Conservation (phyloP, 441 rosid genomes). For the Omphalea diandra region DNA sequence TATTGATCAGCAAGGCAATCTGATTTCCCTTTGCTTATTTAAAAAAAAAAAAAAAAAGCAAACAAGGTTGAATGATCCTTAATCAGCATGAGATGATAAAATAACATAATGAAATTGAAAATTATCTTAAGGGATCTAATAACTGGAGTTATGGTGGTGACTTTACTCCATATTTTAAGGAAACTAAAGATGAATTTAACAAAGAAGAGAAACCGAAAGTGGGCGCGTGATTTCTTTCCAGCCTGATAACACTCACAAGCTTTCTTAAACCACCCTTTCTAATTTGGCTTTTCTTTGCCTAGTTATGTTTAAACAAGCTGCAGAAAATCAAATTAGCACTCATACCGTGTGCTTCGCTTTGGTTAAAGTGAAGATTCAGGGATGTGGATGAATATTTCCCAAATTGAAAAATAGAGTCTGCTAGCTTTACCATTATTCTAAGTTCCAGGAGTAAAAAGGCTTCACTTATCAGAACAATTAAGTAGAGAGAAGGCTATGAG, state of each 20-base stretch:
- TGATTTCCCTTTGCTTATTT: too few relatives aligned
- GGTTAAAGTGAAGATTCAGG: conserved; percentile 3
- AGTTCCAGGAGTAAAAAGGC: too few relatives aligned
- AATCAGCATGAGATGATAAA: too few relatives aligned
- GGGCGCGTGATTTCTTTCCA: conserved; percentile 18
- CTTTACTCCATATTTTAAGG: background rate
- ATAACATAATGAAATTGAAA: too few relatives aligned
- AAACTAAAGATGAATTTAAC: conserved; percentile 6
- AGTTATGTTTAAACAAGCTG: background rate
- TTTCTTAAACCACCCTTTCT: conserved; percentile 6
- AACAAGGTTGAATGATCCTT: too few relatives aligned
- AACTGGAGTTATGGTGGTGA: background rate
- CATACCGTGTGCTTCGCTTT: conserved; percentile 17
- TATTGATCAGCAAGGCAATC: too few relatives aligned
- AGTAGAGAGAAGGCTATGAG: too few relatives aligned
- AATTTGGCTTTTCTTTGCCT: background rate
- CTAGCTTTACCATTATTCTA: background rate
- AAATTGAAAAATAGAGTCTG: background rate
- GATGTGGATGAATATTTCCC: background rate
- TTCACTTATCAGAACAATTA: too few relatives aligned
- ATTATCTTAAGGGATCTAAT: too few relatives aligned
- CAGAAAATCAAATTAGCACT: background rate
- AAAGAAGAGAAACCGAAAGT: conserved; percentile 37
- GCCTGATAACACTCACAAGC: conserved; percentile 10
- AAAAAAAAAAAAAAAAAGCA: too few relatives aligned